phyloP scores from a whole-genome alignment of 2,329 filamentous ascomycete genomes.

The Endocalyx cinctus region DNA sequence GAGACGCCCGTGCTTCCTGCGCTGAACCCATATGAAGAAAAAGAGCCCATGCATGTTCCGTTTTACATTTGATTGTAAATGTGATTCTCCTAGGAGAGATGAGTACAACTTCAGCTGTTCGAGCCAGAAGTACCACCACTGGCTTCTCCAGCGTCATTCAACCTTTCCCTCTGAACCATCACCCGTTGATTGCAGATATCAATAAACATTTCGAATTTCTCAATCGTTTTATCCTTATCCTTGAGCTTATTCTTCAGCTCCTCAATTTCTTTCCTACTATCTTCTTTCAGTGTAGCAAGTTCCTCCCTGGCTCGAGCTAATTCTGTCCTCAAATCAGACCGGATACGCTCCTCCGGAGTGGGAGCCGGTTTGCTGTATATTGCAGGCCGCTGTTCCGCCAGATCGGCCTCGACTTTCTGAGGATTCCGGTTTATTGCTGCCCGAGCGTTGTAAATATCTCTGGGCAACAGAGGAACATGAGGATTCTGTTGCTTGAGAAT shows the following conservation, averaged over 20 bases:
- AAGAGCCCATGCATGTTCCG: too few species aligned
- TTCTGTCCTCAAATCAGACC: conserved; percentile 57
- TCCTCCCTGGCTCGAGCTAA: conserved; percentile 55
- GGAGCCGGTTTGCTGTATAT: conserved; percentile 64
- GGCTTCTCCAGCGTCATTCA: conserved; percentile 32
- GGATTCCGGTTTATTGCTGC: conserved; percentile 64
- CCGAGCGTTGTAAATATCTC: conserved; percentile 64
- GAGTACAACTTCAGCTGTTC: conserved; percentile 18
- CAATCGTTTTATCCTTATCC: conserved; percentile 59
- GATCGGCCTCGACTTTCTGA: conserved; percentile 53
- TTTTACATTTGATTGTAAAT: too few species aligned
- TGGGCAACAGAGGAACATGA: conserved; percentile 56
- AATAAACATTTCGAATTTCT: conserved; percentile 65
- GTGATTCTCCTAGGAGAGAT: too few species aligned
- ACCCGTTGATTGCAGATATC: conserved; percentile 65
- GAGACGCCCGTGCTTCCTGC: too few species aligned
- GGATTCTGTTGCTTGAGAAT: conserved; percentile 61
- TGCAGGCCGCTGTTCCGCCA: conserved; percentile 57
- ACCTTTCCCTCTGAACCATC: conserved; percentile 56
- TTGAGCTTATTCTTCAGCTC: conserved; percentile 54
- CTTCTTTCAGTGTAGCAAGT: conserved; percentile 49
- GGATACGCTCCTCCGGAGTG: conserved; percentile 59
- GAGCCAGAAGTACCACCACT: conserved; percentile 18
- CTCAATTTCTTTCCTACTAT: conserved; percentile 54
- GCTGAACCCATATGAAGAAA: too few species aligned